Percentiles rank a stretch among this genome's conserved stretches.
phyloP scores from a whole-genome alignment of 768 basidiomycete species.

The Trametopsis cervina region DNA sequence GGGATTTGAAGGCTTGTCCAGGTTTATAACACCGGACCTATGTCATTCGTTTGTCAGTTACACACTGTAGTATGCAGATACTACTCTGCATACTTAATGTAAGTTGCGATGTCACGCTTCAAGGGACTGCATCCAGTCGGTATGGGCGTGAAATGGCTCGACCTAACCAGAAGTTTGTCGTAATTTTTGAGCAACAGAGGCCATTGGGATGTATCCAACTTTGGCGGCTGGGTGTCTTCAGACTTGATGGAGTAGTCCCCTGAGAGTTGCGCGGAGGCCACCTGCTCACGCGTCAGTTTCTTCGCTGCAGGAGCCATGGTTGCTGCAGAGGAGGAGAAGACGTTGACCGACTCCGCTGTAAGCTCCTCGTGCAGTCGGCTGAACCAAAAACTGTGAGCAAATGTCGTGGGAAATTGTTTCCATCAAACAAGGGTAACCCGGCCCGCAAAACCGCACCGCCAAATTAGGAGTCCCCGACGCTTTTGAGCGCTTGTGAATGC shows the following conservation, averaged over 20 bases:
- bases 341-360: neutral
- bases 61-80: neutral
- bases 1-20: constrained; percentile 99
- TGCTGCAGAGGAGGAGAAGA: constrained; percentile 1
- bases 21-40: constrained; percentile 96
- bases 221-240: constrained; percentile 54
- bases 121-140: constrained; percentile 90
- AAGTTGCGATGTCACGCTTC: constrained; percentile 86
- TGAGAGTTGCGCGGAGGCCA: constrained; percentile 65
- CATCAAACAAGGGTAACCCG: too few relatives aligned
- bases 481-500: neutral
- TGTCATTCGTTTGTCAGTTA: neutral
- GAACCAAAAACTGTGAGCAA: too few relatives aligned
- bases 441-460: too few relatives aligned
- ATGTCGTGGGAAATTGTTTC: too few relatives aligned
- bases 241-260: constrained; percentile 82
- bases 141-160: constrained; percentile 97
- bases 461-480: too few relatives aligned
- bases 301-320: constrained; percentile 36
- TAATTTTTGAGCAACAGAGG: constrained; percentile 98
- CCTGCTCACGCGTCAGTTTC: constrained; percentile 53
- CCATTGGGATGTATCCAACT: constrained; percentile 95
- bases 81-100: constrained; percentile 65
- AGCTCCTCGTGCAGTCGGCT: too few relatives aligned
- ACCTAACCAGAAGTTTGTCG: constrained; percentile 91